Conservation (phyloP, 768 basidiomycete genomes). For the Lentinula guzmanii region DNA sequence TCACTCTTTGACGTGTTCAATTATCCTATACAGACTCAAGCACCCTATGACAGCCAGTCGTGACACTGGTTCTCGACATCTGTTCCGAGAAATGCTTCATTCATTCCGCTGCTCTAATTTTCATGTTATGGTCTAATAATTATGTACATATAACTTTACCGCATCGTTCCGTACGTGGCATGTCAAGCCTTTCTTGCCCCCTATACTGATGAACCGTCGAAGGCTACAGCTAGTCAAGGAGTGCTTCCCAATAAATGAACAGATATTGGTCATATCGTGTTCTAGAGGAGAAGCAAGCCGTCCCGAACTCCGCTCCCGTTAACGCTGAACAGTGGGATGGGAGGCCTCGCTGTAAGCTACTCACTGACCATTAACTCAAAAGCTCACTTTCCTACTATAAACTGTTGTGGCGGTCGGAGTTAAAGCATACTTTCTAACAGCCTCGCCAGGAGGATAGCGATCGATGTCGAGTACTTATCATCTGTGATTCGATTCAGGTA, state of each 20-base stretch:
- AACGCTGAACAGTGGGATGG: not conserved
- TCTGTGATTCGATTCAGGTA: no score
- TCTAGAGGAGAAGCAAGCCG: not conserved
- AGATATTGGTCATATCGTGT: not conserved
- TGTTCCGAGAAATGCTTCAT: not conserved
- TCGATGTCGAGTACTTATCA: not conserved
- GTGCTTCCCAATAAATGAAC: not conserved
- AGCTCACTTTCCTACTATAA: not conserved
- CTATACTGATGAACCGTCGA: not conserved
- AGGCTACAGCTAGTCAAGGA: not conserved
- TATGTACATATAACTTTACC: not conserved
- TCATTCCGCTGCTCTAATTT: not conserved
- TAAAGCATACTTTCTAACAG: not conserved
- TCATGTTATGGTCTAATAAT: not conserved
- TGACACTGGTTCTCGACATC: not conserved
- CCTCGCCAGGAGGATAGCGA: not conserved
- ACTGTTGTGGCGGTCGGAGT: not conserved
- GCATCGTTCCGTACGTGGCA: not conserved
- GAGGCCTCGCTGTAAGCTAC: not conserved
- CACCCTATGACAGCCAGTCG: conserved; percentile 4
- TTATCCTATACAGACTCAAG: conserved; percentile 3
- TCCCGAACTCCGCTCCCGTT: not conserved
- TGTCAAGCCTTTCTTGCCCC: not conserved
- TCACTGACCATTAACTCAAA: no score
- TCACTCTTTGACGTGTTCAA: not conserved